A percentile compares a stretch with the other conserved stretches of the same genome.
phyloP scores from a whole-genome alignment of 2,329 filamentous ascomycete genomes.

The Diaporthe vexans region DNA sequence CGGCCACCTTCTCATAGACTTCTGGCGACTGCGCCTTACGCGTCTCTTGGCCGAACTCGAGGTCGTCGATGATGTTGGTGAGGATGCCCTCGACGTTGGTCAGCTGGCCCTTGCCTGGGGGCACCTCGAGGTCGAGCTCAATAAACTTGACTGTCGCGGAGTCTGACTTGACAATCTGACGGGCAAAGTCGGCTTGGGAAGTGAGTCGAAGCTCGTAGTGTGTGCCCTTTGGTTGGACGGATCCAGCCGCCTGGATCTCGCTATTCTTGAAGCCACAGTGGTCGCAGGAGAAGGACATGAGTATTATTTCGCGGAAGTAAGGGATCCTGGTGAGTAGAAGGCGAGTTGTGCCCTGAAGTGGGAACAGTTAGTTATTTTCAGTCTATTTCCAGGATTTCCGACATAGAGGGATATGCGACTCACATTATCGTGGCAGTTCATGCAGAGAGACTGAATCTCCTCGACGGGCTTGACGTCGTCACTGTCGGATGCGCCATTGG shows the following conservation, averaged over 20 bases:
- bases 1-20: constrained; percentile 81
- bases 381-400: neutral
- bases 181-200: constrained; percentile 78
- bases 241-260: constrained; percentile 91
- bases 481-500: constrained; percentile 52
- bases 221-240: constrained; percentile 89
- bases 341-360: constrained; percentile 80
- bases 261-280: constrained; percentile 93
- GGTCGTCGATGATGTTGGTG: constrained; percentile 81
- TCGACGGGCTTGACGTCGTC: constrained; percentile 72
- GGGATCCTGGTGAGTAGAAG: constrained; percentile 93
- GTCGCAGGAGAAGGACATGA: constrained; percentile 96
- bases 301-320: constrained; percentile 96
- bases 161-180: constrained; percentile 94
- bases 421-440: constrained; percentile 88
- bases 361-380: neutral
- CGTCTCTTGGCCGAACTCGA: constrained; percentile 85
- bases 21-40: constrained; percentile 85
- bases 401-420: constrained; percentile 44
- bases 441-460: constrained; percentile 84
- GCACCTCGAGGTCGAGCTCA: constrained; percentile 93
- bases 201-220: constrained; percentile 88
- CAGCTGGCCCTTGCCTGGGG: constrained; percentile 89
- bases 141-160: constrained; percentile 88
- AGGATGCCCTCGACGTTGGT: constrained; percentile 95